These are phyloP conservation scores for Solanum acaule DNA, from an alignment of 257 asterid species.

Conservation along the genomic window DNA sequence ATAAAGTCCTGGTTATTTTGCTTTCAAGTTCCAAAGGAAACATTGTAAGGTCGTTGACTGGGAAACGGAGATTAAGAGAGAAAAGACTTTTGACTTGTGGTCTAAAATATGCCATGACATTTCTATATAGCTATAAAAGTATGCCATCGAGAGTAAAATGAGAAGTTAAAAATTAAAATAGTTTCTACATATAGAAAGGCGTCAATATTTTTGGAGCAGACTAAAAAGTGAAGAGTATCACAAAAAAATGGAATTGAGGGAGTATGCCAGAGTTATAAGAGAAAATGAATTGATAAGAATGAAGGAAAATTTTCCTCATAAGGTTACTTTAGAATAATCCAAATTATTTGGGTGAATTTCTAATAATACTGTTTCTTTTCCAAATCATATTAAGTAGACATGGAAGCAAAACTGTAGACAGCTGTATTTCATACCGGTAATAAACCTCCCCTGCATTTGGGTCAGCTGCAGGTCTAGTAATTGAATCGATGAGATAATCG, in stretches of 20 bases:
- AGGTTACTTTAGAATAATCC: neutral
- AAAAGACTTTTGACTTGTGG: neutral
- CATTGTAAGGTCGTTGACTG: neutral
- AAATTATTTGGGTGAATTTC: neutral
- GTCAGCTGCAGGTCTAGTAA: slow-evolving; percentile 72
- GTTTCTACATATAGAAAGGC: neutral
- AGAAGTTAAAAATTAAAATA: neutral
- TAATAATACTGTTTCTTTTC: neutral
- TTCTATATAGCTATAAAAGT: neutral
- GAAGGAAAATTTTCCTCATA: neutral
- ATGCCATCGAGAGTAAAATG: neutral
- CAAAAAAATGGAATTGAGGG: neutral
- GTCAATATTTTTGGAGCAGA: neutral
- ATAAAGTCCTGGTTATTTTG: neutral
- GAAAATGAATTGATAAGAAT: neutral
- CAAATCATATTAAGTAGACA: too few species aligned
- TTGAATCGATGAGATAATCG: slow-evolving; percentile 72
- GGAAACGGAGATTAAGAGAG: neutral
- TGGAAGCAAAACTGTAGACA: neutral
- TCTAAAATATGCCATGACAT: neutral
- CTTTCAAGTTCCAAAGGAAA: neutral
- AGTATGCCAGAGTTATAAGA: neutral
- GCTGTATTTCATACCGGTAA: slow-evolving; percentile 43
- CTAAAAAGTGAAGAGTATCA: neutral
- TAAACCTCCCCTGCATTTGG: slow-evolving; percentile 94